A percentile compares a stretch with the other conserved stretches of the same genome.
Evolutionary conservation across 108 stramenopile genomes (phyloP).

Genomic region (Asterionellopsis glacialis): DNA sequence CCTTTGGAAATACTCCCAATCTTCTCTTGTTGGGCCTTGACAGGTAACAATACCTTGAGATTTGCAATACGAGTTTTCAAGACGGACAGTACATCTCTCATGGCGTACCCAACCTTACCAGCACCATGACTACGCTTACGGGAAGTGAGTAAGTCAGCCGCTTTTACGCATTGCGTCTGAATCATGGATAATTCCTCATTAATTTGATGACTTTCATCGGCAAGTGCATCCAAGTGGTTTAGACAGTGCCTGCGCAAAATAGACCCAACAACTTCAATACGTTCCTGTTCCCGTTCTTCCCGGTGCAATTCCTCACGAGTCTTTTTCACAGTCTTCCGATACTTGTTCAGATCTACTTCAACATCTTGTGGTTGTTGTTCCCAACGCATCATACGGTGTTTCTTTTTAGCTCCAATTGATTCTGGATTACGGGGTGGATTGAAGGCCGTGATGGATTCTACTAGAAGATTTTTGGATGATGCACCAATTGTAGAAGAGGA

Average conservation of each 20-base stretch:
- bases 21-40: conserved; percentile 1
- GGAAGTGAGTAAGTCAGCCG: conserved; percentile 46
- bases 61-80: conserved; percentile 47
- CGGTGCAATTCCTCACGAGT: conserved; percentile 66
- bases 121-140: conserved; percentile 45
- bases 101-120: conserved; percentile 37
- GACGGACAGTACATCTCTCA: conserved; percentile 63
- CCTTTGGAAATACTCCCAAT: conserved; percentile 19
- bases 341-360: conserved; percentile 67
- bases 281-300: conserved; percentile 45
- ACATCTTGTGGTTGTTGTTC: conserved; percentile 73
- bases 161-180: conserved; percentile 52
- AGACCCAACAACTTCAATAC: conserved; percentile 52
- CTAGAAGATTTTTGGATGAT: conserved; percentile 37
- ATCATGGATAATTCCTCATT: conserved; percentile 39
- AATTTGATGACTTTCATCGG: conserved; percentile 47
- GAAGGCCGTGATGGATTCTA: conserved; percentile 70
- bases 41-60: conserved; percentile 8
- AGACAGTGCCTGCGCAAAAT: conserved; percentile 61
- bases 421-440: conserved; percentile 88
- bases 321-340: conserved; percentile 69
- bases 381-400: conserved; percentile 78
- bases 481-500: conserved; percentile 12
- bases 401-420: conserved; percentile 70
- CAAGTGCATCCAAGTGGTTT: conserved; percentile 43